Base-by-base conservation (phyloP, 2,329 filamentous ascomycete genomes). In the Cladosporium sp. region DNA sequence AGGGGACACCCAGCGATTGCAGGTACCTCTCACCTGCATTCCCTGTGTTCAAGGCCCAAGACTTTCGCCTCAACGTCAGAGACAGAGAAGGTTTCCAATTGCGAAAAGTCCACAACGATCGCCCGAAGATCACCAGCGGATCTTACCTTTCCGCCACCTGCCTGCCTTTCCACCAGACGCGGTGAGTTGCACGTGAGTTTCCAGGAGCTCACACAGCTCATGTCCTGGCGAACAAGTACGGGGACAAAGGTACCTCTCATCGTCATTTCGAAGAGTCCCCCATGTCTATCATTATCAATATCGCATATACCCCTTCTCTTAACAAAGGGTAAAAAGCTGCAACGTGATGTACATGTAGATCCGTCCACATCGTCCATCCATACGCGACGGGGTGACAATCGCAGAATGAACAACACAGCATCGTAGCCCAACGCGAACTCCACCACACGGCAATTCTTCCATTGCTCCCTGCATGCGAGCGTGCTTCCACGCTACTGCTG, bases 41-140 rank as follows among this genome's bases (percentile, higher is more conserved):
- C 38, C 24, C 32, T 38, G 55, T 58, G 55, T 28, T 58, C n/a
- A 34, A 11, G 4, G 12, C n/a, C 4, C 6, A 18, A 34, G 51
- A 55, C 8, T 21, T 47, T 47, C 18, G 36, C n/a, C 41, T 12
- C 41, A 47, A 21, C n/a, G n/a, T 6, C 41, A 21, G 38, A 12
- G 7, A 47, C n/a, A 11, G 41, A 47, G 10, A 47, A 10, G 21
- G 41, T 24, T 47, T 47, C 6, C n/a, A 21, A 10, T 12, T 21
- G 41, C 41, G 41, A 47, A 47, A 47, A 15, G 24, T 4, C 18
- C 55, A 15, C 21, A 58, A 12, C 21, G 55, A 58, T 58, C 55
- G 34, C 44, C 59, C 59, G 59, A 62, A 54, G 59, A 62, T 62
- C 59, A 52, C 59, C 59, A 52, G 47, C 28, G 30, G 30, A 36